These are phyloP conservation scores for Euphorbia celastroides DNA, from an alignment of 441 rosid genomes.

Conservation along the genomic window DNA sequence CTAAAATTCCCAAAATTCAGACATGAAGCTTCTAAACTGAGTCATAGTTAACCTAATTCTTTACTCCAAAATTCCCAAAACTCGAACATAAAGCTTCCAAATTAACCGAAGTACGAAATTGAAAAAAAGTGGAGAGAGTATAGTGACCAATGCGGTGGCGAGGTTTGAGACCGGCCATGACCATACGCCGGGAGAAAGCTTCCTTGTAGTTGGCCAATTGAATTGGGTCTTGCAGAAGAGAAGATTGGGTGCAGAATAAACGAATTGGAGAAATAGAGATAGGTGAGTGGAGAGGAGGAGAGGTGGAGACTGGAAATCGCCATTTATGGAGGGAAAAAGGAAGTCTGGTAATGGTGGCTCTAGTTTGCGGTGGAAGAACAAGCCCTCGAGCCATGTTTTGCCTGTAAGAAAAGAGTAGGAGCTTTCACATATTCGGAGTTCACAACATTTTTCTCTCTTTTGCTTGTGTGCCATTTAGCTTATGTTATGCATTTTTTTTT, in stretches of 20 bases:
- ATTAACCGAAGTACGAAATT: not conserved
- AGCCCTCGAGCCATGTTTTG: conserved; percentile 45
- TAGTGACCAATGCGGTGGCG: conserved; percentile 71
- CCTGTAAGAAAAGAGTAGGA: too few species aligned
- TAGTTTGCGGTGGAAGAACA: conserved; percentile 31
- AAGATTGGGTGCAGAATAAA: conserved; percentile 43
- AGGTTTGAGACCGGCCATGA: conserved; percentile 79
- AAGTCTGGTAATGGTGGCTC: conserved; percentile 26
- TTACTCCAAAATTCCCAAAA: conserved; percentile 1
- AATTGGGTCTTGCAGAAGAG: conserved; percentile 21
- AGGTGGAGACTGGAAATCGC: conserved; percentile 21
- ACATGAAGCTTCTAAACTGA: not conserved
- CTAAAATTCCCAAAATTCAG: not conserved
- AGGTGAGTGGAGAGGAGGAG: conserved; percentile 18
- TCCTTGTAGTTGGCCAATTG: conserved; percentile 38
- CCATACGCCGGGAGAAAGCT: conserved; percentile 66
- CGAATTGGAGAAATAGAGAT: conserved; percentile 27
- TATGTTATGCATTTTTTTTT: too few species aligned
- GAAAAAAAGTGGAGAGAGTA: not conserved
- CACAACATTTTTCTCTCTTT: too few species aligned
- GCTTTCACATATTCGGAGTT: too few species aligned
- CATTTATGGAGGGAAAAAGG: conserved; percentile 27
- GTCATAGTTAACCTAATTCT: not conserved
- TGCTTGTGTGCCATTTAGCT: too few species aligned
- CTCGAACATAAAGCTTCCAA: not conserved